Conservation (phyloP, 2,329 filamentous ascomycete species). For the Xylariomycetidae sp. region DNA sequence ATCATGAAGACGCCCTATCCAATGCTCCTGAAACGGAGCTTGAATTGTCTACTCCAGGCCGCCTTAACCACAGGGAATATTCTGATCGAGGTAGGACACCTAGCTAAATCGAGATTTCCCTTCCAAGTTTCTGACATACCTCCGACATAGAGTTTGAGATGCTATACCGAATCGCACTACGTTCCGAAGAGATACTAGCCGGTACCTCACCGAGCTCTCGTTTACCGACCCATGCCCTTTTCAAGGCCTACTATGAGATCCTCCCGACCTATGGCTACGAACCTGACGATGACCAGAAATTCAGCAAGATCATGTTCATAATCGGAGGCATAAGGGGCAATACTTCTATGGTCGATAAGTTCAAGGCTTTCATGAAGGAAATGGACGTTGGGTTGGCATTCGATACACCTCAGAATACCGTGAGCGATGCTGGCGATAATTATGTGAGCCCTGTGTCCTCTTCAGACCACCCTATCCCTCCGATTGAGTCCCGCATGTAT, state of each 20-base stretch:
- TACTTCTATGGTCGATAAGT: constrained; percentile 61
- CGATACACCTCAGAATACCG: constrained; percentile 24
- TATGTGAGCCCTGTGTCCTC: constrained; percentile 17
- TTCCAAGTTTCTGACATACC: constrained; percentile 9
- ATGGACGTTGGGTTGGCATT: constrained; percentile 71
- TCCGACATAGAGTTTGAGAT: constrained; percentile 60
- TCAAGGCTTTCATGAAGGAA: constrained; percentile 60
- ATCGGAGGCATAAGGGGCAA: constrained; percentile 63
- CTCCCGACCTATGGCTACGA: constrained; percentile 67
- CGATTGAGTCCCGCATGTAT: neutral
- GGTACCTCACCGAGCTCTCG: constrained; percentile 53
- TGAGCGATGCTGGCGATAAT: constrained; percentile 23
- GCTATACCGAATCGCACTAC: constrained; percentile 70
- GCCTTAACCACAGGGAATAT: constrained; percentile 18
- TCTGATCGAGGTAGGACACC: constrained; percentile 19
- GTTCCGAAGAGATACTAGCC: constrained; percentile 62
- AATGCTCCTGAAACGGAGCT: no score
- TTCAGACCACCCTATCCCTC: constrained; percentile 6
- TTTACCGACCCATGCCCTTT: constrained; percentile 71
- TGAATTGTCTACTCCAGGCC: no score
- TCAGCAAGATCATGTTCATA: constrained; percentile 74
- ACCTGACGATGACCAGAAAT: constrained; percentile 68
- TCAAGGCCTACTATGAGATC: constrained; percentile 73
- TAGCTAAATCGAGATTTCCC: no score
- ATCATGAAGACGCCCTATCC: no score